Evolutionary conservation across 257 asterid species (phyloP), one percentile per base, ranked within the genome.

Genomic region (Schizonepeta tenuifolia): DNA sequence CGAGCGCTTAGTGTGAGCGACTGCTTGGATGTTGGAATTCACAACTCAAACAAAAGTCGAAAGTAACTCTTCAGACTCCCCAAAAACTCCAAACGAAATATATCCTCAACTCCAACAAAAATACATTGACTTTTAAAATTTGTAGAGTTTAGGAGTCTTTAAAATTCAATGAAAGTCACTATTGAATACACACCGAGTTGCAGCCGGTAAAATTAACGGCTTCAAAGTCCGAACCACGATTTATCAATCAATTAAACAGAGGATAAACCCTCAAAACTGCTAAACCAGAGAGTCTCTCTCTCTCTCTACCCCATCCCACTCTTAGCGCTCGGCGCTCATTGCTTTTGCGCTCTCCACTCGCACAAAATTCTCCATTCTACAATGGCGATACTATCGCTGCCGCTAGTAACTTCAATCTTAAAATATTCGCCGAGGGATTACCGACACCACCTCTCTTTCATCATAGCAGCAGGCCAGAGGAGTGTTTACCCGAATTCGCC

Each of bases 381-480:
- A 77, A 93, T 93, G 98, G 91, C 91, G 55, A 74, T 82, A 55
- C 88, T 88, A 8, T 73, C 94, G 35, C 83, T 88, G 54, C 98
- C 97, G 9, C 60, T 88, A 57, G 81, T 89, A 28, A 85, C 95
- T 24, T 84, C 95, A 28, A 67, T 94, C 55, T 74, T 94, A 47
- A 86, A 65, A 63, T 77, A 75, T 11, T 76, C 94, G 26, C 87
- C 83, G 26, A 56, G 55, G 43, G 71, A 47, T 63, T 73, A 58
- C 74, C 80, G 63, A 35, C 38, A 78, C 41, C 86, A 72, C 43
- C 3, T 91, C 54, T 61, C 83, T n/a, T 73, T 79, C 69, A 54
- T 89, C 18, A 26, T 83, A 36, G 53, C 80, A 17, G 56, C 62
- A 1, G 75, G 75, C 47, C 77, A 46, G 80, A 65, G 84, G 63